These are phyloP conservation scores for Calycina marina DNA, from an alignment of 2,329 filamentous ascomycete species.

Conservation along the genomic window DNA sequence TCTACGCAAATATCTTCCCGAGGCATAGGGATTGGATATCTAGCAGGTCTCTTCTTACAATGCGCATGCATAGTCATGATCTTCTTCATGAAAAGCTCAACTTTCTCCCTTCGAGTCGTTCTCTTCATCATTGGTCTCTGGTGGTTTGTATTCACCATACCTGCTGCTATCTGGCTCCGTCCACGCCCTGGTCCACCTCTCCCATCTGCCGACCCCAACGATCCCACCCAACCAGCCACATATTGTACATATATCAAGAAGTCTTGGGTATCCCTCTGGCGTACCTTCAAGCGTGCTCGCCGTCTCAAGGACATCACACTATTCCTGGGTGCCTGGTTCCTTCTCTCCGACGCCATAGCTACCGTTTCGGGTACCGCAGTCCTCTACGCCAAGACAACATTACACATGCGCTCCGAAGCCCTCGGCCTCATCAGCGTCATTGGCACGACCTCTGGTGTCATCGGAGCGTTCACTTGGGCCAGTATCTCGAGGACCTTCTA, in stretches of 20 bases:
- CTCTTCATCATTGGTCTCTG: conserved; percentile 77
- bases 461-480: conserved; percentile 84
- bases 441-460: conserved; percentile 67
- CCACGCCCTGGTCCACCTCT: conserved; percentile 79
- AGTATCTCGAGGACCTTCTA: conserved; percentile 55
- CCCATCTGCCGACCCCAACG: conserved; percentile 21
- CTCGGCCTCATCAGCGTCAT: conserved; percentile 90
- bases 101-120: conserved; percentile 74
- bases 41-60: conserved; percentile 73
- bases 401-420: conserved; percentile 79
- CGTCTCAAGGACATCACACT: conserved; percentile 59
- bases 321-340: conserved; percentile 82
- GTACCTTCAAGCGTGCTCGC: conserved; percentile 62
- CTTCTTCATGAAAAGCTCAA: conserved; percentile 57
- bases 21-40: conserved; percentile 89
- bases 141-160: conserved; percentile 89
- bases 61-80: conserved; percentile 67
- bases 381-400: conserved; percentile 83
- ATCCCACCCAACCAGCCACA: conserved; percentile 22
- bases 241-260: conserved; percentile 63
- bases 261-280: conserved; percentile 76
- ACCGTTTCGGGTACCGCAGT: conserved; percentile 92
- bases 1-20: conserved; percentile 85
- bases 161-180: conserved; percentile 74
- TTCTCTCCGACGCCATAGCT: conserved; percentile 85